Base-by-base conservation (phyloP, 2,329 filamentous ascomycete genomes). In the Alternaria panax region DNA sequence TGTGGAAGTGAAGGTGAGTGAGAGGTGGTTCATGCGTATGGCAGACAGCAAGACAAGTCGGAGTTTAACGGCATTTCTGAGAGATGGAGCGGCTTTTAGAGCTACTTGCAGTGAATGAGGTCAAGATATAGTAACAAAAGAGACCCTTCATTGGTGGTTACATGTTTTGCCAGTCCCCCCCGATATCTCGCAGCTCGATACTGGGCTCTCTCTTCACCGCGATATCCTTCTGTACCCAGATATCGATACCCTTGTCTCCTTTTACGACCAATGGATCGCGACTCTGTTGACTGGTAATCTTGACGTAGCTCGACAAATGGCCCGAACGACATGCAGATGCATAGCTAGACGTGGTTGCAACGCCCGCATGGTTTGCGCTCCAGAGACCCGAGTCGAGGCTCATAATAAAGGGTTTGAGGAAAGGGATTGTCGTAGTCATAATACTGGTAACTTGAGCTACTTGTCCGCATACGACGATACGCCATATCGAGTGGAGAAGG, bases 381-480 rank as follows among this genome's bases (percentile, higher is more conserved):
- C 14, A 53, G 47, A 60, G 41, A 2, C 57, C 36, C 3, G 60
- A 63, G 24, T 63, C 57, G 11, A 63, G 48, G 18, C 60, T 63
- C 14, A 57, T 30, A 27, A 63, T 43, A 16, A 63, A 60, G 4
- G 60, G 57, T 30, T 57, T 60, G 5, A 60, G 40, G 34, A 60
- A 63, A 0, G 60, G 60, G 0, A 63, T 53, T 0, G 50, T 43
- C 7, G 60, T 12, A 3, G 60, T 42, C 52, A 63, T 57, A 0
- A 63, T 60, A 14, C 57, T 63, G 0, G 48, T 6, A 3, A 54
- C 42, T 38, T 63, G 60, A 3, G 57, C 57, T 20, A 57, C 38
- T 24, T 63, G 50, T 18, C 41, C 50, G 32, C 52, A 54, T 14
- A 63, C 53, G 2, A 60, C 48, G 3, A 60, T 28, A 2, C 5